phyloP scores from a whole-genome alignment of 1,284 basidiomycete species.

The Cryptococcus sp. region DNA sequence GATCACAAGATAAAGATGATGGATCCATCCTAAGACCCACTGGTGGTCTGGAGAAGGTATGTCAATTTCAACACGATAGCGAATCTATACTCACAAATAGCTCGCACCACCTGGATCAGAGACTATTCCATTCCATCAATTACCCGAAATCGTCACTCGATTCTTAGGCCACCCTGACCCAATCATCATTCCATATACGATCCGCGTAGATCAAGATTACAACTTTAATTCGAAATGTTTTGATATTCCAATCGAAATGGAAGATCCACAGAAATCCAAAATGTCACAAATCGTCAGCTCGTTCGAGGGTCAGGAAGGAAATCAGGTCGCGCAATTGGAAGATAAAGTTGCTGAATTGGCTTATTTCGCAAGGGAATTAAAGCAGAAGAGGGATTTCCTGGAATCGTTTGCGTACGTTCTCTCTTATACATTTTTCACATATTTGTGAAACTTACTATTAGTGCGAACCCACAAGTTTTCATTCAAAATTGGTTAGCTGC shows the following conservation, averaged over 20 bases:
- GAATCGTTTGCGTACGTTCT: constrained; percentile 62
- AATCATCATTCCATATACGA: constrained; percentile 71
- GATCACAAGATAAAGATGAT: constrained; percentile 86
- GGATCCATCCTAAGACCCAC: constrained; percentile 72
- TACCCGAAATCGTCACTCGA: constrained; percentile 82
- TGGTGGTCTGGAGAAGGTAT: constrained; percentile 57
- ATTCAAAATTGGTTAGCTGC: constrained; percentile 86
- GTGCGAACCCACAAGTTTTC: constrained; percentile 54
- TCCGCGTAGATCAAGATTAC: constrained; percentile 42
- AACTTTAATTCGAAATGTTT: constrained; percentile 58
- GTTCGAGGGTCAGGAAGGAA: constrained; percentile 61
- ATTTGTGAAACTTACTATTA: constrained; percentile 3
- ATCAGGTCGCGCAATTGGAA: constrained; percentile 70
- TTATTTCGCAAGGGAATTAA: constrained; percentile 77
- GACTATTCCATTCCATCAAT: constrained; percentile 69
- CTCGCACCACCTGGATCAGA: constrained; percentile 55
- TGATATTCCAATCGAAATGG: constrained; percentile 85
- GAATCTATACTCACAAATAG: constrained; percentile 46
- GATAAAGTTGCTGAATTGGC: constrained; percentile 79
- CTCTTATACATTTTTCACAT: not conserved
- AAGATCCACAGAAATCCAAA: constrained; percentile 73
- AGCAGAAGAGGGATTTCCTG: constrained; percentile 81
- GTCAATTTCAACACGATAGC: not conserved
- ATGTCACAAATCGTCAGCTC: constrained; percentile 70
- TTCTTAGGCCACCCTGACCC: constrained; percentile 76